Percentiles rank a stretch among this genome's conserved stretches.
phyloP scores from a whole-genome alignment of 2,329 filamentous ascomycete species.

The Diaporthe nobilis region DNA sequence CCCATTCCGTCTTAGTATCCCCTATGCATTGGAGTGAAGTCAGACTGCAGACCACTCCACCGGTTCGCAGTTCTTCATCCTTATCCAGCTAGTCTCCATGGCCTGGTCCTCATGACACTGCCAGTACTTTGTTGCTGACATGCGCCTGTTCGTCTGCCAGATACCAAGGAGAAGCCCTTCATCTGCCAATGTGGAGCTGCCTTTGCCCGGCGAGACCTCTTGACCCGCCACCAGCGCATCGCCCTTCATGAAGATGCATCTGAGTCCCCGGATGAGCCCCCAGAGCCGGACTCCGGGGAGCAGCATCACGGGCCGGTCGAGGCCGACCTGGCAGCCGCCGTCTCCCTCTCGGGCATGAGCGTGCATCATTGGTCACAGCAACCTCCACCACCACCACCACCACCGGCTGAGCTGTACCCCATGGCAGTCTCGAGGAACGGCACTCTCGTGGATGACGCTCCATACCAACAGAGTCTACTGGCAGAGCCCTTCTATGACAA shows the following conservation, averaged over 20 bases:
- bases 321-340: slow-evolving; percentile 48
- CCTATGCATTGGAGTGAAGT: background rate
- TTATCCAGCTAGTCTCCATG: background rate
- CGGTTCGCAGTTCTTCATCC: background rate
- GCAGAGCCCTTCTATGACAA: slow-evolving; percentile 13
- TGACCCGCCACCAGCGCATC: slow-evolving; percentile 61
- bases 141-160: slow-evolving; percentile 45
- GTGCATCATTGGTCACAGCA: slow-evolving; percentile 47
- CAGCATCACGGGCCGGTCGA: slow-evolving; percentile 48
- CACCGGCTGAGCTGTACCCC: background rate
- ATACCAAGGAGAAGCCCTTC: slow-evolving; percentile 64
- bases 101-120: background rate
- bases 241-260: slow-evolving; percentile 51
- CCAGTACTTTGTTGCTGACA: background rate
- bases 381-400: background rate
- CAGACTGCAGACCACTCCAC: background rate
- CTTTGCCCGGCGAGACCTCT: slow-evolving; percentile 60
- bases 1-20: background rate
- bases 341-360: slow-evolving; percentile 52
- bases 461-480: slow-evolving; percentile 11
- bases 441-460: background rate
- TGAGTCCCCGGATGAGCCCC: background rate
- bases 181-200: slow-evolving; percentile 60
- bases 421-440: slow-evolving; percentile 15
- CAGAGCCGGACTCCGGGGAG: slow-evolving; percentile 46